These are phyloP conservation scores for Adansonia grandidieri DNA, from an alignment of 441 rosid genomes.

Conservation along the genomic window DNA sequence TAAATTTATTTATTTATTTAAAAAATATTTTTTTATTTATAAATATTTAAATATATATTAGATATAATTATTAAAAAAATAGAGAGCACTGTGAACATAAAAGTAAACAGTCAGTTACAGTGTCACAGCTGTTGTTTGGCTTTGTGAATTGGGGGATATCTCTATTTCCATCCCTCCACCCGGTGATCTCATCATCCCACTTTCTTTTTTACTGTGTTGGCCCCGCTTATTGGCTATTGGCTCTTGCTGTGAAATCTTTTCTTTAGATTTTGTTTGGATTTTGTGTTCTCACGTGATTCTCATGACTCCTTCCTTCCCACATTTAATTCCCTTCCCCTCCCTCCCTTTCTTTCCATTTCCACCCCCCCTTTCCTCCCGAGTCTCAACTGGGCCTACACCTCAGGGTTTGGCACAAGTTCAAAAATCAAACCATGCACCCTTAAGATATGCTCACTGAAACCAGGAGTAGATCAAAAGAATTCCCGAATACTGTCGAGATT, in stretches of 20 bases:
- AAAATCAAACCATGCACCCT: background rate
- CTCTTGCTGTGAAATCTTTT: conserved; percentile 1
- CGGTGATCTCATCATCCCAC: conserved; percentile 9
- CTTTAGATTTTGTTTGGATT: conserved; percentile 16
- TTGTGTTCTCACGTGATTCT: conserved; percentile 23
- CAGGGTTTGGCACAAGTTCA: background rate
- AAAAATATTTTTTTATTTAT: too few relatives aligned
- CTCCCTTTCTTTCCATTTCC: too few relatives aligned
- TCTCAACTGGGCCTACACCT: background rate
- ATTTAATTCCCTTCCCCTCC: too few relatives aligned
- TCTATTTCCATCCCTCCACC: background rate
- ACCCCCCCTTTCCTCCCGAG: background rate
- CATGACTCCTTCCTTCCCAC: background rate
- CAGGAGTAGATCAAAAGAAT: too few relatives aligned
- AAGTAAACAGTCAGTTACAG: conserved; percentile 25
- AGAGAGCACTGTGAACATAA: too few relatives aligned
- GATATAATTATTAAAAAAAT: too few relatives aligned
- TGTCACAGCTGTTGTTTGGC: background rate
- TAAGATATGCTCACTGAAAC: too few relatives aligned
- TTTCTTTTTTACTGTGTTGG: background rate
- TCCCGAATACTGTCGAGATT: too few relatives aligned
- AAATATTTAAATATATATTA: too few relatives aligned
- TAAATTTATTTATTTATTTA: too few relatives aligned
- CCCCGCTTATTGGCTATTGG: conserved; percentile 1
- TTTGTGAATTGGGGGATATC: background rate